A percentile compares a stretch with the other conserved stretches of the same genome.
Evolutionary conservation across 2,329 filamentous ascomycete species (phyloP).

Genomic region (Sporothrix luriei): DNA sequence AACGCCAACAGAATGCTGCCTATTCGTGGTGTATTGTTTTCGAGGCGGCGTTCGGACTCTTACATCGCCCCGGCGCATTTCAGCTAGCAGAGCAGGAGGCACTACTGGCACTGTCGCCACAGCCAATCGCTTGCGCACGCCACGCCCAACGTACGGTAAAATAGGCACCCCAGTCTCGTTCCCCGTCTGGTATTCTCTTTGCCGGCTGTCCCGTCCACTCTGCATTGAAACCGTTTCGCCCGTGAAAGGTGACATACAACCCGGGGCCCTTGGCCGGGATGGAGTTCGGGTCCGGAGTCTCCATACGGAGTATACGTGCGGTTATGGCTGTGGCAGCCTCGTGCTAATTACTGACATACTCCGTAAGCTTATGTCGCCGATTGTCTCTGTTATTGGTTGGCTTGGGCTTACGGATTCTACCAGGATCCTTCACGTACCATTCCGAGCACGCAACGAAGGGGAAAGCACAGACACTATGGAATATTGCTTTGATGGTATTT

Average conservation of each 20-base stretch:
- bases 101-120: constrained; percentile 2
- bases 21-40: background rate
- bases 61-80: background rate
- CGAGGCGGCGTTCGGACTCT: constrained; percentile 13
- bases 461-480: no score
- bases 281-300: background rate
- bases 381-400: background rate
- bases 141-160: background rate
- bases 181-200: background rate
- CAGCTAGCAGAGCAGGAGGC: background rate
- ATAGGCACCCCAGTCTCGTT: background rate
- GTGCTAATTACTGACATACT: constrained; percentile 14
- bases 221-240: background rate
- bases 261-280: background rate
- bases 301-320: background rate
- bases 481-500: no score
- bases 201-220: background rate
- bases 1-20: background rate
- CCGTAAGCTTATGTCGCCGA: background rate
- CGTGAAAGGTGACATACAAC: background rate
- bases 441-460: no score
- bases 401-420: background rate
- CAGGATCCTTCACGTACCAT: no score
- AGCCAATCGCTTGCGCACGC: constrained; percentile 27
- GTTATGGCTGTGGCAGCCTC: constrained; percentile 4